Evolutionary conservation across 73 alveolate genomes (phyloP), one percentile per base, ranked within the genome.

Genomic region (Paramecium sexaurelia): DNA sequence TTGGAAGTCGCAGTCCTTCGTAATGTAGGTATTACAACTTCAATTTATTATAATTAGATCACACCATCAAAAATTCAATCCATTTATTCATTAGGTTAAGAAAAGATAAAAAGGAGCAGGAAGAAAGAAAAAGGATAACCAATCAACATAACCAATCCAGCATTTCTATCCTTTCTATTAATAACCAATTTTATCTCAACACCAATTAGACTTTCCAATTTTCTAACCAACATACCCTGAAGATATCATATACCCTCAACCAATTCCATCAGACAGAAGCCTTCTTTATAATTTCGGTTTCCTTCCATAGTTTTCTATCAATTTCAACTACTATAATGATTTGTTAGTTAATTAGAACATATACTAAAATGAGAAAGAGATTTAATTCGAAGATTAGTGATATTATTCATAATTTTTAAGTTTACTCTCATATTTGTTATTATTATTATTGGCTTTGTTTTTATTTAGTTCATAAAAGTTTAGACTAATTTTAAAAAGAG

Each of bases 61-160:
- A 19, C 90, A 78, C 24, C 90, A 78, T 33, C 17, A 78, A 43
- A 78, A 78, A 41, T 78, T 78, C 71, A 78, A 78, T 43, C 90
- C 90, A 22, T 78, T 41, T 45, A 24, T 45, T 24, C 90, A 78
- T 43, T 26, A 78, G 41, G 55, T 78, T 6, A 78, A 78, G 43
- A 78, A 78, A 61, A 78, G 90, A 78, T 43, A 78, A 39, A 78
- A 78, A 33, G 90, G 90, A 17, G 90, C 90, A 24, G 90, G 90
- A 1, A 78, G 75, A 78, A 78, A 78, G 27, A 78, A 78, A 47
- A 78, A 78, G 33, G 90, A 78, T 71, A 71, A 19, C 15, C 56
- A 71, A 71, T 11, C 36, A 0, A 32, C 56, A 0, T 19, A 32
- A 35, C 86, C 86, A 71, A 35, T 71, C 56, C 35, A 35, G 11